These are phyloP conservation scores for Pichia sp. DNA, from an alignment of 1,139 yeast genomes.

Conservation along the genomic window DNA sequence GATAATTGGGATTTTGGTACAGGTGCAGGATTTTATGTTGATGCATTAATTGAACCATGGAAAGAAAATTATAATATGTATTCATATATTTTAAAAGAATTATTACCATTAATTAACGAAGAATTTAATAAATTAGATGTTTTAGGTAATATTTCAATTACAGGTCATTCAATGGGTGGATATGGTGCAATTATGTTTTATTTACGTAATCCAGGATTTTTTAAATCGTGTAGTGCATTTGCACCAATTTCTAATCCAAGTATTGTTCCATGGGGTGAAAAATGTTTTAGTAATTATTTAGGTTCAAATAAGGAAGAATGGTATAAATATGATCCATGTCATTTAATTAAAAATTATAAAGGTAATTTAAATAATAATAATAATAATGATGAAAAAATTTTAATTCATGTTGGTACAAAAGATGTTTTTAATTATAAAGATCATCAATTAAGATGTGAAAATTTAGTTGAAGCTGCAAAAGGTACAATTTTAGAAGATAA, in stretches of 20 bases:
- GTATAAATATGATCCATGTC: slow-evolving; percentile 76
- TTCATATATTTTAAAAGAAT: slow-evolving; percentile 70
- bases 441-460: slow-evolving; percentile 71
- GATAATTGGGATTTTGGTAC: slow-evolving; percentile 87
- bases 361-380: slow-evolving; percentile 9
- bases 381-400: slow-evolving; percentile 40
- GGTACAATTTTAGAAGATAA: slow-evolving; percentile 52
- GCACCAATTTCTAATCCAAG: slow-evolving; percentile 84
- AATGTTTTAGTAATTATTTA: slow-evolving; percentile 73
- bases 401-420: slow-evolving; percentile 76
- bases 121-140: slow-evolving; percentile 49
- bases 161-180: slow-evolving; percentile 99
- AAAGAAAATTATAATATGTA: slow-evolving; percentile 74
- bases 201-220: slow-evolving; percentile 64
- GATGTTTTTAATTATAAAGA: slow-evolving; percentile 65
- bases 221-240: slow-evolving; percentile 82
- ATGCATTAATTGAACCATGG: slow-evolving; percentile 75
- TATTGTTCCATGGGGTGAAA: slow-evolving; percentile 77
- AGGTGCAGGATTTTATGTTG: slow-evolving; percentile 92
- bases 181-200: slow-evolving; percentile 83
- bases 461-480: slow-evolving; percentile 57
- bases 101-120: slow-evolving; percentile 44
- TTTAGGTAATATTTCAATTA: slow-evolving; percentile 51
- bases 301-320: slow-evolving; percentile 56
- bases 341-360: slow-evolving; percentile 50